Percentiles rank a stretch among this genome's conserved stretches.
Evolutionary conservation across 108 stramenopile species (phyloP).

Genomic region (Seminavis robusta): DNA sequence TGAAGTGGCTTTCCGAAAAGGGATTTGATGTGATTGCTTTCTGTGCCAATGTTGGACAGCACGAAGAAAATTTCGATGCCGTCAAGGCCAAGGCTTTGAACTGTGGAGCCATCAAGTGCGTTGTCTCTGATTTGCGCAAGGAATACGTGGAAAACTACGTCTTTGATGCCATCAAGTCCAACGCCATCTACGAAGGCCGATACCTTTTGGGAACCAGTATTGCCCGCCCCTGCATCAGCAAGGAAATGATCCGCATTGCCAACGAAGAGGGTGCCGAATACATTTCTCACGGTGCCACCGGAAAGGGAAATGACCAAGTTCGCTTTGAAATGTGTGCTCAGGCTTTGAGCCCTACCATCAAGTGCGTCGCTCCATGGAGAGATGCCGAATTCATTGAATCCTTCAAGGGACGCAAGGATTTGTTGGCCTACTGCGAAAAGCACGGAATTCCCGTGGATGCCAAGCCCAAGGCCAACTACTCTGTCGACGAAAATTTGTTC

Average conservation of each 20-base stretch:
- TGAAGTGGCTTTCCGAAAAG: constrained; percentile 97
- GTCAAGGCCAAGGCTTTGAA: constrained; percentile 86
- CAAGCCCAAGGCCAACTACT: constrained; percentile 95
- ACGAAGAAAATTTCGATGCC: constrained; percentile 81
- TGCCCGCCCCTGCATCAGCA: constrained; percentile 98
- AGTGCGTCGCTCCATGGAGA: constrained; percentile 97
- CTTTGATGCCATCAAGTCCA: constrained; percentile 92
- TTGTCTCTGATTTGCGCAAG: constrained; percentile 90
- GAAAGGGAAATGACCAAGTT: constrained; percentile 99
- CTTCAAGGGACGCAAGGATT: constrained; percentile 93
- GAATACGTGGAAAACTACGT: constrained; percentile 97
- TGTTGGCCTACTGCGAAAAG: constrained; percentile 95
- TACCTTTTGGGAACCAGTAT: constrained; percentile 95
- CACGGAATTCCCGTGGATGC: constrained; percentile 96
- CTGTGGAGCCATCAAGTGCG: constrained; percentile 85
- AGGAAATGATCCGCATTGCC: constrained; percentile 98
- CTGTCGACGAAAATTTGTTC: constrained; percentile 97
- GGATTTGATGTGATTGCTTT: constrained; percentile 98
- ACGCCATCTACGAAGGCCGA: constrained; percentile 93
- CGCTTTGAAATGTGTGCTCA: constrained; percentile 99
- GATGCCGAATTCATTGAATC: constrained; percentile 93
- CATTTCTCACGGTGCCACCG: constrained; percentile 98
- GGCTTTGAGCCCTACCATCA: constrained; percentile 91
- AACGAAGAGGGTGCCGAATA: constrained; percentile 85
- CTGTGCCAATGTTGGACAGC: constrained; percentile 94